Conservation (phyloP, 495 filamentous ascomycete genomes). For the Penicillium pancosmium region DNA sequence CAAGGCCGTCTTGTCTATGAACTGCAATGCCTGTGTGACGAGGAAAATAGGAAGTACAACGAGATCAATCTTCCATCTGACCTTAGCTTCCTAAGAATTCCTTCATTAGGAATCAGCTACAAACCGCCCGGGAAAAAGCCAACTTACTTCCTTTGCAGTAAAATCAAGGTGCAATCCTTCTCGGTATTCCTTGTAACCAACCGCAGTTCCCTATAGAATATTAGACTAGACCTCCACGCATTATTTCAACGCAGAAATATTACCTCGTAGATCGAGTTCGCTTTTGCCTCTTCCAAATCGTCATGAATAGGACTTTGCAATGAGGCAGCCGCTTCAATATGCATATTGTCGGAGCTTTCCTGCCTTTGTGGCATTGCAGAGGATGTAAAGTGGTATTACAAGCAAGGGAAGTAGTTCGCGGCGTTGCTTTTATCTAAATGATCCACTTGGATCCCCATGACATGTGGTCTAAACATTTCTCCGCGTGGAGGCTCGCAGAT, state of each 20-base stretch:
- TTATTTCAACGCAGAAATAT: background rate
- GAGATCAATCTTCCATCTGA: constrained; percentile 7
- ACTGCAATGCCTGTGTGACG: constrained; percentile 5
- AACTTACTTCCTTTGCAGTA: background rate
- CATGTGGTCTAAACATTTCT: background rate
- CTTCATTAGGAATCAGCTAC: background rate
- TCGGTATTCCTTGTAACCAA: constrained; percentile 5
- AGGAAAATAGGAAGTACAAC: constrained; percentile 7
- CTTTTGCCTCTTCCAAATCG: constrained; percentile 2
- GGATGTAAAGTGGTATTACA: background rate
- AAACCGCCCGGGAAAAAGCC: background rate
- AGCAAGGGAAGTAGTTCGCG: background rate
- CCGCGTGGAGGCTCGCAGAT: background rate
- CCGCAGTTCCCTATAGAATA: background rate
- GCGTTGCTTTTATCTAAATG: background rate
- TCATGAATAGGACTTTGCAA: background rate
- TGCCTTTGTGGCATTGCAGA: background rate
- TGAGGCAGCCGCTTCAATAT: background rate
- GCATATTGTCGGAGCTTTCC: background rate
- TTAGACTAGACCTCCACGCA: background rate
- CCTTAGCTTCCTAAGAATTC: background rate
- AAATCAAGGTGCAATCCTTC: constrained; percentile 1
- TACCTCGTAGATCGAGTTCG: background rate
- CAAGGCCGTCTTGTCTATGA: constrained; percentile 6
- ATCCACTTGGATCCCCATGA: background rate